Evolutionary conservation across 306 rosid species (phyloP).

Genomic region (Cotoneaster glaucophyllus): DNA sequence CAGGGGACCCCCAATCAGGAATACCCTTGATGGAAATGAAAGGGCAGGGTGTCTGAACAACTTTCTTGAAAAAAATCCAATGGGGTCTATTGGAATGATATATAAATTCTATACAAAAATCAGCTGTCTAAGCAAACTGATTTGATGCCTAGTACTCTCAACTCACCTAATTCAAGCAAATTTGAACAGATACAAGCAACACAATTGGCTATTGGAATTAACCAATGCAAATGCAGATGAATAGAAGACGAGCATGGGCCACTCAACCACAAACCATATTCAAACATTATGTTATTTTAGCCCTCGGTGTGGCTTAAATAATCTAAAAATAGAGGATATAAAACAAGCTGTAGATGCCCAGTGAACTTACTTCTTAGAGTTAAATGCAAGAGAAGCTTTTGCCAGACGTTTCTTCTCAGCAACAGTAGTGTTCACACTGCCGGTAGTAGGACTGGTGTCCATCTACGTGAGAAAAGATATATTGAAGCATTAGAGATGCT

Average conservation of each 20-base stretch:
- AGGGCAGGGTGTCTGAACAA: background rate
- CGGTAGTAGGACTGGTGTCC: slow-evolving; percentile 98
- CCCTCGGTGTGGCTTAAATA: background rate
- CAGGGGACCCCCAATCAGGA: background rate
- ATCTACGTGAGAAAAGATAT: slow-evolving; percentile 44
- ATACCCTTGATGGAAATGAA: background rate
- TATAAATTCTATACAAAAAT: too few species aligned
- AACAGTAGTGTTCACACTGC: slow-evolving; percentile 80
- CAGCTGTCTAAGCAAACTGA: background rate
- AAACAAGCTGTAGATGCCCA: slow-evolving; percentile 3
- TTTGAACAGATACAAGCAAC: background rate
- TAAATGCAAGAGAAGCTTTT: slow-evolving; percentile 80
- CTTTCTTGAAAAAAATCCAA: background rate
- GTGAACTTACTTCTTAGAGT: slow-evolving; percentile 73
- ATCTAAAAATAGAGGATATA: background rate
- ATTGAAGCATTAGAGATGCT: background rate
- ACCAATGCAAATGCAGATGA: background rate
- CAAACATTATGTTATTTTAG: background rate
- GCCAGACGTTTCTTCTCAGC: slow-evolving; percentile 90
- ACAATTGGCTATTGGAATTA: background rate
- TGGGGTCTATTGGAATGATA: background rate
- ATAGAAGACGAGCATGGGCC: background rate
- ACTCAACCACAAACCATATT: background rate
- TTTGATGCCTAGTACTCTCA: background rate
- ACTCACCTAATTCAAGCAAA: background rate